Percentiles rank a stretch among this genome's conserved stretches.
These are phyloP conservation scores for Serendipita indica DNA, from an alignment of 768 basidiomycete genomes.

Conservation along the genomic window DNA sequence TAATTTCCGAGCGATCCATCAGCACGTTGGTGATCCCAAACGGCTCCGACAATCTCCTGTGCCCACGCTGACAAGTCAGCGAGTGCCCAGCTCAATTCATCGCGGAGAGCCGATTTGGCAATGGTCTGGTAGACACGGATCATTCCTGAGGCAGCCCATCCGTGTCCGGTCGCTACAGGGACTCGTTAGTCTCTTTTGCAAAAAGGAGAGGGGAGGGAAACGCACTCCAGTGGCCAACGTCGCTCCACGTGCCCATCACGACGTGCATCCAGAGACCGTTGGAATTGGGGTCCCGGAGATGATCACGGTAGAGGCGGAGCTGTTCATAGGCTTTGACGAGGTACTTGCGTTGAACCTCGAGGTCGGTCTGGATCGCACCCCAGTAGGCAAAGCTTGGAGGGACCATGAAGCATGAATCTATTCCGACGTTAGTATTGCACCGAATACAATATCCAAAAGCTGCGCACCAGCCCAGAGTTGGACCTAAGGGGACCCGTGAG, in stretches of 20 bases:
- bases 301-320: conserved; percentile 17
- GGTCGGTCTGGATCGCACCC: conserved; percentile 16
- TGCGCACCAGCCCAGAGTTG: conserved; percentile 13
- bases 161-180: conserved; percentile 17
- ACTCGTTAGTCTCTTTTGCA: neutral
- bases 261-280: conserved; percentile 19
- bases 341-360: conserved; percentile 7
- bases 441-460: neutral
- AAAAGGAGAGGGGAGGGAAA: neutral
- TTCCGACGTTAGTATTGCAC: neutral
- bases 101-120: conserved; percentile 10
- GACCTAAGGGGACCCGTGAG: too few relatives aligned
- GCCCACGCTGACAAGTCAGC: neutral
- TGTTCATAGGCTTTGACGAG: conserved; percentile 17
- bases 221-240: conserved; percentile 16
- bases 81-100: conserved; percentile 1
- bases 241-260: conserved; percentile 13
- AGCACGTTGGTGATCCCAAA: neutral
- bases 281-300: conserved; percentile 9
- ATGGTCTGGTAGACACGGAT: conserved; percentile 19
- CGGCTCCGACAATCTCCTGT: conserved; percentile 4
- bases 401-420: conserved; percentile 12
- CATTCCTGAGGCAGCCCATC: conserved; percentile 21
- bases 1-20: conserved; percentile 19
- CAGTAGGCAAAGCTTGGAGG: conserved; percentile 20